These are phyloP conservation scores for Solanum pimpinellifolium DNA, from an alignment of 257 asterid genomes.

Conservation along the genomic window DNA sequence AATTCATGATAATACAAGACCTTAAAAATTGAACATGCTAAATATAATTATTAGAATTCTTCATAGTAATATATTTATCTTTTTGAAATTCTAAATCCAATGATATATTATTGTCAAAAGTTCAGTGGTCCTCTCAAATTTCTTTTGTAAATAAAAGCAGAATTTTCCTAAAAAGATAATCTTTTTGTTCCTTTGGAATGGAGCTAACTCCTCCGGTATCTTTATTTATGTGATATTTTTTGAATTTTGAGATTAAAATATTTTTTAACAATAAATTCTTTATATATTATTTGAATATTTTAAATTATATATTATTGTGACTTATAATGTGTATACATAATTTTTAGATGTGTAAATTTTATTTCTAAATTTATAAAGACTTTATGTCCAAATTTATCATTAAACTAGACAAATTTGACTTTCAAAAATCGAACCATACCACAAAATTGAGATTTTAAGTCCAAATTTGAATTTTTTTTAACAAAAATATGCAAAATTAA, in stretches of 20 bases:
- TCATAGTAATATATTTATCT: background rate
- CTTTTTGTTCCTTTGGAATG: background rate
- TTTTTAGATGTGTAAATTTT: background rate
- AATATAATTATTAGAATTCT: background rate
- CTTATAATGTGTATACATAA: too few species aligned
- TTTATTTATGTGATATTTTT: too few species aligned
- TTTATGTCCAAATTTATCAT: background rate
- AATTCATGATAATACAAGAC: background rate
- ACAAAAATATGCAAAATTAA: background rate
- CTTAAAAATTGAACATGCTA: background rate
- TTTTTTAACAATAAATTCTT: too few species aligned
- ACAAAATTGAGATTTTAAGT: background rate
- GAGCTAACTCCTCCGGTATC: background rate
- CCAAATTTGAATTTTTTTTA: background rate
- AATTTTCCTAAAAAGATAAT: background rate
- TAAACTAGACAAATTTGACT: background rate
- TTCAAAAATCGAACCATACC: too few species aligned
- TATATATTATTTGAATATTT: too few species aligned
- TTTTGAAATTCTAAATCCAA: background rate
- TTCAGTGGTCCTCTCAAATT: background rate
- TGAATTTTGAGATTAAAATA: fast-evolving
- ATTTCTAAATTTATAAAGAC: too few species aligned
- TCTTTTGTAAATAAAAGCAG: background rate
- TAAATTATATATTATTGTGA: too few species aligned
- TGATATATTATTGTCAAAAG: background rate